These are phyloP conservation scores for Pythium volutum DNA, from an alignment of 352 stramenopile genomes.

Conservation along the genomic window DNA sequence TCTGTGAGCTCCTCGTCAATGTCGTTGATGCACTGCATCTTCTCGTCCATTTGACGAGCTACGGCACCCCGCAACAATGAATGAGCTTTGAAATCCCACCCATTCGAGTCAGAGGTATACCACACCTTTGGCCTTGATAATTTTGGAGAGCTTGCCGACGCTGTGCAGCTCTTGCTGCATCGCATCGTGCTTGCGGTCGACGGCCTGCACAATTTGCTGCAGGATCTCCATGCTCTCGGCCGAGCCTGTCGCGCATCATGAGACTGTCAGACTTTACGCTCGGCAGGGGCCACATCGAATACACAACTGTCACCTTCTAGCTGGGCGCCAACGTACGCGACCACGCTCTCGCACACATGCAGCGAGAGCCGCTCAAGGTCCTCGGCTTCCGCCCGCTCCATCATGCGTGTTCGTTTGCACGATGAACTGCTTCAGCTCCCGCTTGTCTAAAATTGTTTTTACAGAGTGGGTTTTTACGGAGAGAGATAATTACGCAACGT, in stretches of 20 bases:
- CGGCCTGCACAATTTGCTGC: constrained; percentile 50
- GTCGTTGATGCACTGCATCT: constrained; percentile 77
- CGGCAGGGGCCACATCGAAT: background rate
- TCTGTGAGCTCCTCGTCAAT: constrained; percentile 84
- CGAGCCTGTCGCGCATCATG: constrained; percentile 35
- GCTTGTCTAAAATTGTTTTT: constrained; percentile 9
- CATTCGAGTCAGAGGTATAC: too few relatives aligned
- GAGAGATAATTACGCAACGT: constrained; percentile 12
- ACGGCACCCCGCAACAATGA: background rate
- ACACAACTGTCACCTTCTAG: constrained; percentile 39
- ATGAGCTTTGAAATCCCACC: too few relatives aligned
- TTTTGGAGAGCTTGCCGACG: constrained; percentile 61
- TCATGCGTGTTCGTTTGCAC: constrained; percentile 21
- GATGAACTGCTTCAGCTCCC: constrained; percentile 2
- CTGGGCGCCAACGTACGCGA: constrained; percentile 63
- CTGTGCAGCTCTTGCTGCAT: constrained; percentile 61
- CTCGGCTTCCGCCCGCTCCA: constrained; percentile 58
- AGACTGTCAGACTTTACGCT: background rate
- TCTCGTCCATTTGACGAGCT: constrained; percentile 62
- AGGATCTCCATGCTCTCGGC: constrained; percentile 73
- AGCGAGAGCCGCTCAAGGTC: constrained; percentile 59
- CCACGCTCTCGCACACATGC: constrained; percentile 65
- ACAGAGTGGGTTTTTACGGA: constrained; percentile 13
- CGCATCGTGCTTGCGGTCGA: constrained; percentile 59
- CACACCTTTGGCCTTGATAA: constrained; percentile 66